Conservation (phyloP, 257 asterid species). For the Gentiana dahurica region DNA sequence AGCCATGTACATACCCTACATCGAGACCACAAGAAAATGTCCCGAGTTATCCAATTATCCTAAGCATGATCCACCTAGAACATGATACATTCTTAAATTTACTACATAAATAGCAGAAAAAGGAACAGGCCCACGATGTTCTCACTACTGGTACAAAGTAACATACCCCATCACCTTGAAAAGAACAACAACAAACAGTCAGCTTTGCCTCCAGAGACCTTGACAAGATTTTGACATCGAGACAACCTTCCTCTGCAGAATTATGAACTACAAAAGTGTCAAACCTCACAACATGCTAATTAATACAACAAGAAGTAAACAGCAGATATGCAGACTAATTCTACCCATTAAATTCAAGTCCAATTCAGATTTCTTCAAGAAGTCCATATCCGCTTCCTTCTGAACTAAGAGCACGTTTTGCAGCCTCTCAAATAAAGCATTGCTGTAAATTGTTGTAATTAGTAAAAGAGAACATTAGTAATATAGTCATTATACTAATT, state of each 20-base stretch:
- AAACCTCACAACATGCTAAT: slow-evolving; percentile 2
- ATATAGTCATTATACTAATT: no score
- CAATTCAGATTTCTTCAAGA: slow-evolving; percentile 26
- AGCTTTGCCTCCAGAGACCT: slow-evolving; percentile 82
- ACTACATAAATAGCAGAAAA: no score
- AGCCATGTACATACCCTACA: no score
- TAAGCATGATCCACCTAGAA: no score
- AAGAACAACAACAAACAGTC: slow-evolving; percentile 62
- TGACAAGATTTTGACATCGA: slow-evolving; percentile 57
- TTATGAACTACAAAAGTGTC: slow-evolving; percentile 3
- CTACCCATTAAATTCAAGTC: slow-evolving; percentile 38
- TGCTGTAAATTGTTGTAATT: slow-evolving; percentile 18
- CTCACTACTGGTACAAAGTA: no score
- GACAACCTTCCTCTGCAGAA: slow-evolving; percentile 37
- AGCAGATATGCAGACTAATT: slow-evolving; percentile 5
- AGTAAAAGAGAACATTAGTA: no score
- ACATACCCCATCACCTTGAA: slow-evolving; percentile 24
- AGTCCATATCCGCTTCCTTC: slow-evolving; percentile 48
- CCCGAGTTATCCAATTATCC: no score
- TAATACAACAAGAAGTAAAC: neutral
- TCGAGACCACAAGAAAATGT: no score
- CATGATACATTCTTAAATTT: no score
- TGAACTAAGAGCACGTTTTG: slow-evolving; percentile 59
- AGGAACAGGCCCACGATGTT: no score
- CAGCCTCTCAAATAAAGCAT: slow-evolving; percentile 48